These are phyloP conservation scores for Mycena crocata DNA, from an alignment of 768 basidiomycete genomes.

Conservation along the genomic window DNA sequence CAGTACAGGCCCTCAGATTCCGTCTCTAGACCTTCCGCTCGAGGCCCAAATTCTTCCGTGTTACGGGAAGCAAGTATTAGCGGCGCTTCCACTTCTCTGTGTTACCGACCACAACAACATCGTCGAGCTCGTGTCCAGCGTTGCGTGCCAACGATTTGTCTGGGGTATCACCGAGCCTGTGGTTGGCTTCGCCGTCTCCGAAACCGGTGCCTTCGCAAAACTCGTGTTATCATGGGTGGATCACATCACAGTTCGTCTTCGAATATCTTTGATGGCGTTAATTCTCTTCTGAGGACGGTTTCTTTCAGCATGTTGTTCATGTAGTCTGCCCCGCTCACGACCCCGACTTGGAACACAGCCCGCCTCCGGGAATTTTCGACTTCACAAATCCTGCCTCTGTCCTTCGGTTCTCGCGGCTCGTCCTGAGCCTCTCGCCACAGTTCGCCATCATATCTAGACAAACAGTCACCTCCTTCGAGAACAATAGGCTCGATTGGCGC, in stretches of 20 bases:
- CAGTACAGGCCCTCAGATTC: no score
- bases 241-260: constrained; percentile 3
- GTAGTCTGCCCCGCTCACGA: neutral
- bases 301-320: constrained; percentile 10
- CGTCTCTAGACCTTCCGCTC: no score
- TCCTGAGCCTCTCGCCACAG: neutral
- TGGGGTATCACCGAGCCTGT: neutral
- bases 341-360: neutral
- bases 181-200: neutral
- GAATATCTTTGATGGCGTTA: neutral
- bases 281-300: no score
- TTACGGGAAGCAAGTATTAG: neutral
- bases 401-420: constrained; percentile 6
- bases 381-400: neutral
- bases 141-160: constrained; percentile 18
- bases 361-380: neutral
- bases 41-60: no score
- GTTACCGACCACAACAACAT: constrained; percentile 1
- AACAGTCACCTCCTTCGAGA: neutral
- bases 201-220: neutral
- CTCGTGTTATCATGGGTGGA: constrained; percentile 13
- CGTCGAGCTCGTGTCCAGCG: constrained; percentile 14
- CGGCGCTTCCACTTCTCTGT: constrained; percentile 2
- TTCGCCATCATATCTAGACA: neutral
- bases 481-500: constrained; percentile 19